Evolutionary conservation across 129 eudicot genomes (phyloP).

Genomic region (Flaveria bidentis): DNA sequence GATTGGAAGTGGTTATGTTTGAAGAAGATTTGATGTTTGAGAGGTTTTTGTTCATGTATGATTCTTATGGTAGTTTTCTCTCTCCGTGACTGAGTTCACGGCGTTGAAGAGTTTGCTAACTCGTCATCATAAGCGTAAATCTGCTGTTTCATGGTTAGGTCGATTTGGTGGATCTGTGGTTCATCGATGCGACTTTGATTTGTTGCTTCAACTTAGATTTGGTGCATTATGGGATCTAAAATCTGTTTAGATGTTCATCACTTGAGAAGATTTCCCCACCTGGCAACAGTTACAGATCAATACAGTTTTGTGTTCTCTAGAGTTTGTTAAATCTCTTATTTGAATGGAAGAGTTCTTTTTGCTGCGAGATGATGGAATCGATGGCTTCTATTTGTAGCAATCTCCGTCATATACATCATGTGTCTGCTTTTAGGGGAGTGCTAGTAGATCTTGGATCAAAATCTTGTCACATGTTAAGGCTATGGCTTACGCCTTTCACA

Average conservation of each 20-base stretch:
- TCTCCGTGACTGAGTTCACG: too few relatives aligned
- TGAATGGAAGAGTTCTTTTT: not conserved
- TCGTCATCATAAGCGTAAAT: conserved; percentile 12
- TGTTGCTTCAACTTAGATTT: conserved; percentile 13
- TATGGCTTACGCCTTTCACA: not conserved
- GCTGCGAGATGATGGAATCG: conserved; percentile 22
- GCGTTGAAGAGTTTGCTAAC: not conserved
- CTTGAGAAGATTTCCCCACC: conserved; percentile 17
- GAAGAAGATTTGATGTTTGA: conserved; percentile 1
- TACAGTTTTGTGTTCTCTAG: not conserved
- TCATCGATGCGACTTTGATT: conserved; percentile 10
- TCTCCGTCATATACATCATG: not conserved
- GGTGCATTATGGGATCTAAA: conserved; percentile 28
- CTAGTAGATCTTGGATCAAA: too few relatives aligned
- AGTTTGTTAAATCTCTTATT: too few relatives aligned
- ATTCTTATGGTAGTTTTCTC: not conserved
- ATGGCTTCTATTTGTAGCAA: conserved; percentile 17
- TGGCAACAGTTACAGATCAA: conserved; percentile 19
- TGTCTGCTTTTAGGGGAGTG: too few relatives aligned
- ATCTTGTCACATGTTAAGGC: not conserved
- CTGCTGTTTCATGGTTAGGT: conserved; percentile 2
- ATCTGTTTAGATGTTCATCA: conserved; percentile 17
- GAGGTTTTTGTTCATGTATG: conserved; percentile 7
- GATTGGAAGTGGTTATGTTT: conserved; percentile 24
- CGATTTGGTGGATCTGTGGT: conserved; percentile 27